These are phyloP conservation scores for Entomortierella beljakovae DNA, from an alignment of 192 early-diverging fungal species.

Conservation along the genomic window DNA sequence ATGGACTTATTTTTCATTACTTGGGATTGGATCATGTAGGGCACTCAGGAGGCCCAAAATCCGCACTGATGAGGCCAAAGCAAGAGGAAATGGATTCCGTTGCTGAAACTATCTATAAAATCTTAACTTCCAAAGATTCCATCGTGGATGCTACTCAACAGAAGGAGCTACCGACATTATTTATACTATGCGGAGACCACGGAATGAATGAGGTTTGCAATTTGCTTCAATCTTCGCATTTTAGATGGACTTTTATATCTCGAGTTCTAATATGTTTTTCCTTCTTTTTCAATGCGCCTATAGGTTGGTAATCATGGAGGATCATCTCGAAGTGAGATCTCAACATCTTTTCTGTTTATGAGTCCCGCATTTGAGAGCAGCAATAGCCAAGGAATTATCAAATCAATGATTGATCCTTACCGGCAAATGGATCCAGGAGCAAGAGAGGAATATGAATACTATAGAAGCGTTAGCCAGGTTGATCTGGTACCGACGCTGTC, in stretches of 20 bases:
- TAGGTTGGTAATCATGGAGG: slow-evolving; percentile 71
- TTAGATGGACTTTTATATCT: no score
- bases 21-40: slow-evolving; percentile 89
- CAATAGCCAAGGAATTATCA: slow-evolving; percentile 16
- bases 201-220: slow-evolving; percentile 82
- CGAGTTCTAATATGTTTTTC: no score
- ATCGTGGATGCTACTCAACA: not conserved
- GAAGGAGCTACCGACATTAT: slow-evolving; percentile 67
- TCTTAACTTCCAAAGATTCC: slow-evolving; percentile 18
- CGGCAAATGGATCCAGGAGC: slow-evolving; percentile 9
- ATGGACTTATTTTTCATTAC: slow-evolving; percentile 80
- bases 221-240: no score
- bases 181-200: slow-evolving; percentile 86
- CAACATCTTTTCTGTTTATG: slow-evolving; percentile 62
- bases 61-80: slow-evolving; percentile 78
- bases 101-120: slow-evolving; percentile 65
- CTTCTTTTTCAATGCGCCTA: not conserved
- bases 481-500: slow-evolving; percentile 91
- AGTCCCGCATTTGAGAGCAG: slow-evolving; percentile 56
- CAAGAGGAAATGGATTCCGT: slow-evolving; percentile 83
- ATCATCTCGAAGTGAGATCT: slow-evolving; percentile 64
- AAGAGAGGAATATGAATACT: slow-evolving; percentile 60
- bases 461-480: slow-evolving; percentile 80
- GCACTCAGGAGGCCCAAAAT: slow-evolving; percentile 76
- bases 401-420: slow-evolving; percentile 41